Percentiles rank a stretch among this genome's conserved stretches.
Evolutionary conservation across 225 moss, liverwort and hornwort species (phyloP).

Genomic region (Polytrichum commune): DNA sequence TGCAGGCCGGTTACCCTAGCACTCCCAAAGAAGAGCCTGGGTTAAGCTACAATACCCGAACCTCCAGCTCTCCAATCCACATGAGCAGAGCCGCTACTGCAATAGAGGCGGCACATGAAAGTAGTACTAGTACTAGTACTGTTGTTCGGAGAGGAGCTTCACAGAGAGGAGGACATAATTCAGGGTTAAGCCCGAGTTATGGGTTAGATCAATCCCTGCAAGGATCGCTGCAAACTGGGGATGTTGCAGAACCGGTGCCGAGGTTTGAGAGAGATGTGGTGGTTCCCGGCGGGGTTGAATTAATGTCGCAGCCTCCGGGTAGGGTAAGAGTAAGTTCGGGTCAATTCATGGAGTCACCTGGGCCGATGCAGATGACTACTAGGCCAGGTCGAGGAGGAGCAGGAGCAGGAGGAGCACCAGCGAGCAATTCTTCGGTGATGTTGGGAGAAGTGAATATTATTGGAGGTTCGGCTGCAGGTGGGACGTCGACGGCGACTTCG

Average conservation of each 20-base stretch:
- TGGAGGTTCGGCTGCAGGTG: slow-evolving; percentile 13
- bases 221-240: neutral
- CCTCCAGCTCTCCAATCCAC: neutral
- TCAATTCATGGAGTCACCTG: slow-evolving; percentile 10
- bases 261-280: slow-evolving; percentile 21
- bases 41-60: neutral
- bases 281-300: neutral
- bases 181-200: neutral
- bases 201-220: slow-evolving; percentile 17
- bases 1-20: neutral
- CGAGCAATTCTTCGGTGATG: slow-evolving; percentile 32
- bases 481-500: slow-evolving; percentile 29
- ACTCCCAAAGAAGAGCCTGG: slow-evolving; percentile 22
- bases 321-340: slow-evolving; percentile 7
- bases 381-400: neutral
- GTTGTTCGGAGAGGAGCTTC: neutral
- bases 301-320: neutral
- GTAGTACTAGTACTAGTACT: neutral
- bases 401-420: slow-evolving; percentile 11
- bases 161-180: neutral
- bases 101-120: neutral
- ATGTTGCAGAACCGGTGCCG: slow-evolving; percentile 18
- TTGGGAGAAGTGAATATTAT: slow-evolving; percentile 20
- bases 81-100: neutral
- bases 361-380: slow-evolving; percentile 14